Conservation (phyloP, 805 yeast species). For the Brettanomyces anomalus region DNA sequence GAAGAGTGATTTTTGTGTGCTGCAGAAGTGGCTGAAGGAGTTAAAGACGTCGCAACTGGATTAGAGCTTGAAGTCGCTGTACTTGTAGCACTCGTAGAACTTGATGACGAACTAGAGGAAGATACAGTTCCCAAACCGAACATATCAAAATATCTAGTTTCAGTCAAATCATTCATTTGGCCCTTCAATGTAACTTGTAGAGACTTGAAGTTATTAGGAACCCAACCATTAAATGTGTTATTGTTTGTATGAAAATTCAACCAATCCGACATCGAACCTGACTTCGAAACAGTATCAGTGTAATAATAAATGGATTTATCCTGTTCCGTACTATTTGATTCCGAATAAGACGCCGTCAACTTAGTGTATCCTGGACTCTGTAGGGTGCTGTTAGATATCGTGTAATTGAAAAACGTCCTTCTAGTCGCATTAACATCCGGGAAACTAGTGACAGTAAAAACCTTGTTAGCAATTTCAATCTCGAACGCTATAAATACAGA, state of each 20-base stretch:
- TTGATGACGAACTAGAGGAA: slow-evolving; percentile 13
- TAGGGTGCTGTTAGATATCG: slow-evolving; percentile 46
- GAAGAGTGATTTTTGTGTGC: slow-evolving; percentile 15
- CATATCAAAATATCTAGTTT: slow-evolving; percentile 40
- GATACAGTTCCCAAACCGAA: slow-evolving; percentile 34
- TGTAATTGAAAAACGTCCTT: slow-evolving; percentile 50
- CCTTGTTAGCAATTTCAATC: slow-evolving; percentile 41
- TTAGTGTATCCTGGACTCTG: slow-evolving; percentile 43
- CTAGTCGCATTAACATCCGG: slow-evolving; percentile 61
- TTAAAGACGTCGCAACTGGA: slow-evolving; percentile 16
- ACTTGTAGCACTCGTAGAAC: slow-evolving; percentile 23
- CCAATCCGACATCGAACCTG: slow-evolving; percentile 42
- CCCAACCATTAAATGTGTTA: slow-evolving; percentile 60
- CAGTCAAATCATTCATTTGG: slow-evolving; percentile 24
- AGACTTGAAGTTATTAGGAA: slow-evolving; percentile 41
- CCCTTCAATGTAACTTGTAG: slow-evolving; percentile 35
- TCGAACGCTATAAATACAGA: slow-evolving; percentile 48
- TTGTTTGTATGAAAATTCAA: slow-evolving; percentile 50
- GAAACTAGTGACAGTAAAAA: slow-evolving; percentile 46
- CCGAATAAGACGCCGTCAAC: slow-evolving; percentile 34
- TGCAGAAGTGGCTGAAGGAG: slow-evolving; percentile 25
- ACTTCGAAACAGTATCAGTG: too few relatives aligned
- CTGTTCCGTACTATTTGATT: too few relatives aligned
- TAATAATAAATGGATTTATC: too few relatives aligned
- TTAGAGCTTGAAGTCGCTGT: slow-evolving; percentile 23